Evolutionary conservation across 345 rosid species (phyloP), one percentile per base, ranked within the genome.

Genomic region (Camelina sativa): DNA sequence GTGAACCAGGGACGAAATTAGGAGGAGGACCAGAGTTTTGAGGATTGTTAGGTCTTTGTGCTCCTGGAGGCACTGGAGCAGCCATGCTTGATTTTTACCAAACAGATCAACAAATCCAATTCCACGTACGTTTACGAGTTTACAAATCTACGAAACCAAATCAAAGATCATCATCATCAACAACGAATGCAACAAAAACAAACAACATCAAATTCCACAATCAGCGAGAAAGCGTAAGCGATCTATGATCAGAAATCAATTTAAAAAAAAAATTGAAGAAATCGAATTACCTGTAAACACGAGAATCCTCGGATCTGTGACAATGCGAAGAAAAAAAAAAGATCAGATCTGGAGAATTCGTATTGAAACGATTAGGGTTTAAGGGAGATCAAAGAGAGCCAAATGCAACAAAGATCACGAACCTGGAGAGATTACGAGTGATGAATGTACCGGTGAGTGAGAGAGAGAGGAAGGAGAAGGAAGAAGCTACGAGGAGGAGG

Each of bases 11-110:
- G 48, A 63, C 70, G 63, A 80, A 78, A 81, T 82, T 82, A 41
- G 91, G 80, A 44, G 85, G 81, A 44, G 85, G 81, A 22, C 76
- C 88, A 4, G 88, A 59, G 69, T 60, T 58, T 62, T 64, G 74
- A 4, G 66, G 77, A 59, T 70, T 61, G 67, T 79, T 81, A 22
- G 88, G 94, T 79, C 97, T 84, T 50, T 84, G 83, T 78, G 93
- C 90, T 87, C 96, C 97, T 56, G 92, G 98, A 81, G 98, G 97
- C 83, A 88, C 83, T 74, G 85, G 87, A 86, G 91, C 85, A 77
- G 87, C 89, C 98, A 93, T 93, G 34, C 67, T 66, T 56, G 5
- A 11, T 47, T 67, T 32, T 32, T 6, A 41, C 70, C 63, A 53
- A 63, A 47, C 7, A 67, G 16, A 72, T 62, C 55, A 73, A 19